phyloP scores from a whole-genome alignment of 78 protist genomes.

The Fonticula alba region DNA sequence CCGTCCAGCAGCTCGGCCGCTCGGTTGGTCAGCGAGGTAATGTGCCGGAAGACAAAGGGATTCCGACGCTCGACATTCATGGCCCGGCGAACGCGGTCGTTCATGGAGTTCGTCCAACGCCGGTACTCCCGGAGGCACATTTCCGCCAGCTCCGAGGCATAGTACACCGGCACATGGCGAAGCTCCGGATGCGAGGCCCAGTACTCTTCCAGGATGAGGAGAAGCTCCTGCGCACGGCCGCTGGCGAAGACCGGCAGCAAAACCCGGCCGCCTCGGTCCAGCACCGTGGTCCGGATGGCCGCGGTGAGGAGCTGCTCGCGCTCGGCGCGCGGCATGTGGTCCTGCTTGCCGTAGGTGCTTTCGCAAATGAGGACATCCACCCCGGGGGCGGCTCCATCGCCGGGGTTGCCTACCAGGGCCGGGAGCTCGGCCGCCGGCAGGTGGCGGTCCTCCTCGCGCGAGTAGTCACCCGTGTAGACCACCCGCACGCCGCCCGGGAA shows the following conservation, averaged over 20 bases:
- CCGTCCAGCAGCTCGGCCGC: slow-evolving; percentile 19
- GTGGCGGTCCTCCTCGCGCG: slow-evolving; percentile 80
- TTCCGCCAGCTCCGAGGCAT: slow-evolving; percentile 68
- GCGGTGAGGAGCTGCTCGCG: slow-evolving; percentile 64
- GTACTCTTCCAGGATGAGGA: slow-evolving; percentile 65
- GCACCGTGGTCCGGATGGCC: slow-evolving; percentile 22
- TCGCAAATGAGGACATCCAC: slow-evolving; percentile 83
- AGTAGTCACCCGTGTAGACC: slow-evolving; percentile 91
- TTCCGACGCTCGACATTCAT: too few relatives aligned
- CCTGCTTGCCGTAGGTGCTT: slow-evolving; percentile 63
- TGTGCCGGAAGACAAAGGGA: slow-evolving; percentile 77
- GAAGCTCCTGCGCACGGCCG: slow-evolving; percentile 92
- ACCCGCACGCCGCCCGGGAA: slow-evolving; percentile 63
- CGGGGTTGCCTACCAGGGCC: too few relatives aligned
- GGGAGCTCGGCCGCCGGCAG: slow-evolving; percentile 89
- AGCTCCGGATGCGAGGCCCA: slow-evolving; percentile 57
- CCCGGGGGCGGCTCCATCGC: too few relatives aligned
- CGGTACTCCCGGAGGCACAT: slow-evolving; percentile 66
- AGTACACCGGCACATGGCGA: slow-evolving; percentile 69
- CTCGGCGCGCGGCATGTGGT: slow-evolving; percentile 61
- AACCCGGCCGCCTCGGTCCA: slow-evolving; percentile 60
- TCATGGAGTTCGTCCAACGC: slow-evolving; percentile 73
- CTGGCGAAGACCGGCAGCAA: slow-evolving; percentile 86
- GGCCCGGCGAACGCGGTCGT: too few relatives aligned
- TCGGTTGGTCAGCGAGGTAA: too few relatives aligned